Percentiles rank a stretch among this genome's conserved stretches.
Conservation (phyloP, 2,329 filamentous ascomycete genomes). For the Dactylella cylindrospora region DNA sequence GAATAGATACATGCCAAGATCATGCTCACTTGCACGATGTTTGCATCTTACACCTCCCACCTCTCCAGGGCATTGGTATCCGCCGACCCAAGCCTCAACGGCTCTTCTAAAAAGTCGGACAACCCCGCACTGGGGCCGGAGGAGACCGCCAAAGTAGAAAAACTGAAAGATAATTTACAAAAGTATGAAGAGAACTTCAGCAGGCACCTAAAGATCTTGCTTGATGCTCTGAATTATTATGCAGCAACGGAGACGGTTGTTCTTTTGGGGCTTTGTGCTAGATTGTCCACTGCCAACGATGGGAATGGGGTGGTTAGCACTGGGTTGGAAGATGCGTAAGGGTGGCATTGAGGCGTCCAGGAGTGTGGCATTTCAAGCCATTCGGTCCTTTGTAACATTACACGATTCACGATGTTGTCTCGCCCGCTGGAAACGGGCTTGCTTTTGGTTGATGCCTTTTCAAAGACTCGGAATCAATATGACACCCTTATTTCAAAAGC, state of each 20-base stretch:
- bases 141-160: slow-evolving; percentile 61
- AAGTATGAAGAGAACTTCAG: slow-evolving; percentile 95
- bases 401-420: no score
- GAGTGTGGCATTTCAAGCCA: no score
- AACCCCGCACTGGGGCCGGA: slow-evolving; percentile 39
- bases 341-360: no score
- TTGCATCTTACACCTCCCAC: slow-evolving; percentile 84
- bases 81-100: slow-evolving; percentile 68
- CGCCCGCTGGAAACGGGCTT: no score
- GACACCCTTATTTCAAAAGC: no score
- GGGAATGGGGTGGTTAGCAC: slow-evolving; percentile 59
- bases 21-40: slow-evolving; percentile 92
- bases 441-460: no score
- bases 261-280: slow-evolving; percentile 79
- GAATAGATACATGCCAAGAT: slow-evolving; percentile 93
- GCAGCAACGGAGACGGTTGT: slow-evolving; percentile 97
- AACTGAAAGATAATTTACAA: slow-evolving; percentile 80
- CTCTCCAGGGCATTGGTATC: slow-evolving; percentile 81
- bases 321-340: slow-evolving; percentile 24
- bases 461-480: no score
- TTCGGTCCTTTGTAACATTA: no score
- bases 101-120: slow-evolving; percentile 40
- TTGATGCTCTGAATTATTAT: slow-evolving; percentile 95
- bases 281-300: slow-evolving; percentile 78
- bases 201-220: slow-evolving; percentile 84